These are phyloP conservation scores for Scheffersomyces titani DNA, from an alignment of 1,139 yeast species.

Conservation along the genomic window DNA sequence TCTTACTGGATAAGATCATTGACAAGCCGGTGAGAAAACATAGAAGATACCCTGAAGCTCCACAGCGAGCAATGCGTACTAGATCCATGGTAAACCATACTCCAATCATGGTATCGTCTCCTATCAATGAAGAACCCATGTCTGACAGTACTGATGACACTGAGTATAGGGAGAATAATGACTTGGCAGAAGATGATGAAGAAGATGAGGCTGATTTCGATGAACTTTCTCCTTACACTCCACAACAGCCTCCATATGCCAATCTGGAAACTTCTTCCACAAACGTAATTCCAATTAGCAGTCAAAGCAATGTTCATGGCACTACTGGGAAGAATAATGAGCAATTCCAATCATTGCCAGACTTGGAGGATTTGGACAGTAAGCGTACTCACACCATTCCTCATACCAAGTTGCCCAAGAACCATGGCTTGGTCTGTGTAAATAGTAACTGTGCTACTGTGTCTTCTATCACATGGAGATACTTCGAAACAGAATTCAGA, in stretches of 20 bases:
- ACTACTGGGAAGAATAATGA: conserved; percentile 13
- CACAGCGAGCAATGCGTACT: conserved; percentile 47
- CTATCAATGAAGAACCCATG: conserved; percentile 40
- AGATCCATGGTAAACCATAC: conserved; percentile 39
- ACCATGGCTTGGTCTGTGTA: conserved; percentile 45
- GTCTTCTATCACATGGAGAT: conserved; percentile 48
- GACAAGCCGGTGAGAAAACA: conserved; percentile 37
- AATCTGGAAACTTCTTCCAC: conserved; percentile 5
- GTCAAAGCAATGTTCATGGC: conserved; percentile 7
- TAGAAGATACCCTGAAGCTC: conserved; percentile 34
- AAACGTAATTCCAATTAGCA: conserved; percentile 3
- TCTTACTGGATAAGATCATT: conserved; percentile 41
- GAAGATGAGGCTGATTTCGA: conserved; percentile 16
- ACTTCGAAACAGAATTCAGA: conserved; percentile 45
- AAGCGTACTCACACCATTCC: conserved; percentile 48
- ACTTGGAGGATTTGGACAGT: conserved; percentile 47
- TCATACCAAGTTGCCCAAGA: conserved; percentile 35
- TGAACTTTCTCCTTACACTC: conserved; percentile 43
- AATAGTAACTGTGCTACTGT: conserved; percentile 46
- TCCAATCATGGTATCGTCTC: conserved; percentile 37
- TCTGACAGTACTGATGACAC: conserved; percentile 35
- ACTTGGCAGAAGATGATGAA: conserved; percentile 12
- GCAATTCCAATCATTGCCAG: conserved; percentile 43
- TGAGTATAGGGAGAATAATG: conserved; percentile 29
- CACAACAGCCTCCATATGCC: conserved; percentile 40